Evolutionary conservation across 345 rosid species (phyloP), one percentile per base, ranked within the genome.

Genomic region (Aethionema arabicum): DNA sequence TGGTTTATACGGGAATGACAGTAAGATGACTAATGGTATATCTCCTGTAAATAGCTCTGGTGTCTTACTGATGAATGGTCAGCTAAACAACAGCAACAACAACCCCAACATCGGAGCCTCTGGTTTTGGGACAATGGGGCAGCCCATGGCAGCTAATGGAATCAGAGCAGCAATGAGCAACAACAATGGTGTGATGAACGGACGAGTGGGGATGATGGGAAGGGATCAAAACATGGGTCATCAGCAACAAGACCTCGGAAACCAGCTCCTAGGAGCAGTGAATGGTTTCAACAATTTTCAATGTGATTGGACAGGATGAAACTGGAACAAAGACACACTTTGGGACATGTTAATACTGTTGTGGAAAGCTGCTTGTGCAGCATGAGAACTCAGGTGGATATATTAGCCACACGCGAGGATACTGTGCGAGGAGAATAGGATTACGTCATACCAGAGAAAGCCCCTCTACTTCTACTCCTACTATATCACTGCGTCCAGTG

Each of bases 191-290:
- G 59, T 51, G 10, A 80, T 82, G 83, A 93, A 87, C 40, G 99
- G 90, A 32, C 79, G 99, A 64, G 69, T 80, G 13, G 84, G 83
- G 38, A 73, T 83, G 80, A 29, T 91, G 77, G 76, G 66, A 5
- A 76, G 88, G 51, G 95, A 87, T 40, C 95, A 83, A 52, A 76
- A 75, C 61, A 66, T 79, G 87, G 81, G 69, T 69, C 81, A 74
- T 61, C 88, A 78, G 52, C 98, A 85, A 49, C 88, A 84, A 59
- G 99, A 90, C 65, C 65, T 90, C 62, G 93, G 96, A 68, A 92
- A 73, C 77, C 91, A 84, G 33, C 71, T 85, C 62, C 84, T 87
- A 5, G 96, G 96, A 72, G 85, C 95, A 11, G 88, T 73, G 55
- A 85, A 82, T 38, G 83, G 90, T 77, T 84, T 74, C 66, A 83